phyloP scores from a whole-genome alignment of 192 early-diverging fungal genomes.

The Podochytrium sp. region DNA sequence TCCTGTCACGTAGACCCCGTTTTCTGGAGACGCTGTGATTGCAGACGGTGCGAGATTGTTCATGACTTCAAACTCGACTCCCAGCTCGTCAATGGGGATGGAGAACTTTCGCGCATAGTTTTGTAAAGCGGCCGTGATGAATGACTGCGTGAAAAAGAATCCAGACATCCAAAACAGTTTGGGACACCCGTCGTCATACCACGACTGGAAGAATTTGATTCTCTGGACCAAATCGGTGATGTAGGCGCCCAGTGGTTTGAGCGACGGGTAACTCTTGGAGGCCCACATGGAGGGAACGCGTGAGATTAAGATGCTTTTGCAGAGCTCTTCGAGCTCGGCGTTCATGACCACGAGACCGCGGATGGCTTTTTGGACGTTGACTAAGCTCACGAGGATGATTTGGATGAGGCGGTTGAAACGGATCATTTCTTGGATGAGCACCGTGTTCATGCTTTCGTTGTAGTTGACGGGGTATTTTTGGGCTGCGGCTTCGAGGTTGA shows the following conservation, averaged over 20 bases:
- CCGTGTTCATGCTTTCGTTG: constrained; percentile 69
- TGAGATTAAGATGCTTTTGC: constrained; percentile 60
- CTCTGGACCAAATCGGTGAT: constrained; percentile 57
- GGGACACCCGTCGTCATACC: constrained; percentile 60
- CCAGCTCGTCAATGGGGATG: constrained; percentile 66
- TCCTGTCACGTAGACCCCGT: constrained; percentile 61
- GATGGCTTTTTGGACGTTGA: constrained; percentile 70
- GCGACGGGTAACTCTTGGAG: constrained; percentile 61
- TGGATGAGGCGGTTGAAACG: constrained; percentile 66
- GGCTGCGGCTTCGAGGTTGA: constrained; percentile 53
- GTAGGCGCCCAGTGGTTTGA: constrained; percentile 65
- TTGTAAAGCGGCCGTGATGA: constrained; percentile 67
- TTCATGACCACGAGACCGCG: constrained; percentile 66
- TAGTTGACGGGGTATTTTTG: constrained; percentile 63
- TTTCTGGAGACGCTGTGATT: constrained; percentile 33
- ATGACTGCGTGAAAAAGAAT: constrained; percentile 73
- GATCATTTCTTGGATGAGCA: constrained; percentile 70
- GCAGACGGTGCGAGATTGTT: constrained; percentile 24
- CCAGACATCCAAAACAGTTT: constrained; percentile 68
- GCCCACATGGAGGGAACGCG: constrained; percentile 65
- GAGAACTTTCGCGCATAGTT: constrained; percentile 65
- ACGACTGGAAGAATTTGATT: constrained; percentile 60
- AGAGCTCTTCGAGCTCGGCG: constrained; percentile 66
- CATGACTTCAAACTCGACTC: constrained; percentile 58
- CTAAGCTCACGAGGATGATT: constrained; percentile 55